Evolutionary conservation across 2,329 filamentous ascomycete genomes (phyloP), one percentile per base, ranked within the genome.

Genomic region (Trichoderma harzianum): DNA sequence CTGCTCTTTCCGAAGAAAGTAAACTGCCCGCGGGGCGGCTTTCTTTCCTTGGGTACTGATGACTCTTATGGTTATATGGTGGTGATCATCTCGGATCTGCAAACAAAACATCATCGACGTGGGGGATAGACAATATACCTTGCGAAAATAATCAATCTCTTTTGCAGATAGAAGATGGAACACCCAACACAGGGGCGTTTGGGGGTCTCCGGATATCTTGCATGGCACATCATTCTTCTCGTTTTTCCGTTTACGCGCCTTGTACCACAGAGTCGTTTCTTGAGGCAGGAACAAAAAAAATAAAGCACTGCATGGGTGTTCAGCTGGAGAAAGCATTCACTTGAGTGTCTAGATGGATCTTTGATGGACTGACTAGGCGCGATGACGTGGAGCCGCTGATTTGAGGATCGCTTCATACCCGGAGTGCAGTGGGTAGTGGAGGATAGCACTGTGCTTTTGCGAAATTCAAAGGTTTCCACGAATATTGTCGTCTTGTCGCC

Each of bases 1-100:
- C 85, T 99, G 96, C 93, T 98, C 96, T 84, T 99, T 99, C 94
- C 92, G 96, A 89, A 95, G 95, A 90, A 99, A 99, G 95, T 99
- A 98, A 88, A 93, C 82, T 85, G 81, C 78, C 77, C 79, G 78
- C 78, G 75, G 80, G 84, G 67, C 82, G 81, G 79, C 28, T 84
- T 85, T 82, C 82, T 81, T 83, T 85, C 79, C 79, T 83, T 81
- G 82, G 82, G 81, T 84, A 83, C 78, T 84, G 80, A 84, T 83
- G 84, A 84, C 81, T 83, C 82, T 82, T 82, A 83, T 78, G 81
- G 81, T 83, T 85, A 86, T 83, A 68, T 79, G 77, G 81, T 78
- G 86, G 85, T 85, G 84, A 83, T 85, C 85, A 84, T 86, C 83
- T 88, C 85, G 85, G 85, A 86, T 86, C 85, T 87, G 86, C 87